Evolutionary conservation across 2,329 filamentous ascomycete genomes (phyloP).

Genomic region (Pseudocercospora vitis): DNA sequence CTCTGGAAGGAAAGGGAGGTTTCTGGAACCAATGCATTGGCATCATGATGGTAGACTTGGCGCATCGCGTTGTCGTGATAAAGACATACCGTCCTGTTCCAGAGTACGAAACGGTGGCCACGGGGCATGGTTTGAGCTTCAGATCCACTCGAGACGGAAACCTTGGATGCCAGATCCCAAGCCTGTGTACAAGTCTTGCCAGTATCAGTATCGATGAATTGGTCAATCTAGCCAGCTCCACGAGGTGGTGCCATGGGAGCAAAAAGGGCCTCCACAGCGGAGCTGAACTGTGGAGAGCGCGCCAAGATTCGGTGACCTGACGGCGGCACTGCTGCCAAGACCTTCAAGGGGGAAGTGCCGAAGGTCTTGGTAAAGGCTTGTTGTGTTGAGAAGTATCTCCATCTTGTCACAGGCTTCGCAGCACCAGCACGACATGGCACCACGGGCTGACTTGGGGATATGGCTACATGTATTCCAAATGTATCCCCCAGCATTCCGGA

Average conservation of each 20-base stretch:
- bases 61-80: background rate
- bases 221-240: too few species aligned
- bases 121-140: background rate
- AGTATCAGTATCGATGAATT: background rate
- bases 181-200: background rate
- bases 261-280: too few species aligned
- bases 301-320: too few species aligned
- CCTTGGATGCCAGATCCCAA: background rate
- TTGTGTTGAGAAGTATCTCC: background rate
- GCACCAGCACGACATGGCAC: too few species aligned
- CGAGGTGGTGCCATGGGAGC: too few species aligned
- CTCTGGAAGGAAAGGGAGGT: background rate
- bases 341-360: too few species aligned
- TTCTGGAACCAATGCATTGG: background rate
- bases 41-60: background rate
- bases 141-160: background rate
- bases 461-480: too few species aligned
- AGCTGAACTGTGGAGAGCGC: too few species aligned
- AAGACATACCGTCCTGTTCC: background rate
- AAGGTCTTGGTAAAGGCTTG: slow-evolving; percentile 3
- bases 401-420: background rate
- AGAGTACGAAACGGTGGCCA: background rate
- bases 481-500: too few species aligned
- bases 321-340: too few species aligned
- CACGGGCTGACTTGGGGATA: too few species aligned